These are phyloP conservation scores for Sistotremastrum niveocremeum DNA, from an alignment of 768 basidiomycete species.

Conservation along the genomic window DNA sequence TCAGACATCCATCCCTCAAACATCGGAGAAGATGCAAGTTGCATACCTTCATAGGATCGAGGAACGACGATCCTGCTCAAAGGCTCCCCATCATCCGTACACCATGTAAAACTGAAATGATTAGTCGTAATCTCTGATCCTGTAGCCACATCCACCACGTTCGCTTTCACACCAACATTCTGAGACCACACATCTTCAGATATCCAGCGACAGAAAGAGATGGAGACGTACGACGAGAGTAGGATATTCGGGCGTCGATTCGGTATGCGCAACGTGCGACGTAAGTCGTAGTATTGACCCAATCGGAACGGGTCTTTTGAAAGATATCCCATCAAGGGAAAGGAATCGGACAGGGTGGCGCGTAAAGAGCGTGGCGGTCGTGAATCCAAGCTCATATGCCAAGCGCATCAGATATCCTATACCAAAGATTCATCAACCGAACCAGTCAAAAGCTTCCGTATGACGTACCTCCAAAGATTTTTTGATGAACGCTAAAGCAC, in stretches of 20 bases:
- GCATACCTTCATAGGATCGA: conserved; percentile 53
- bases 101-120: conserved; percentile 68
- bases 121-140: conserved; percentile 57
- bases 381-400: conserved; percentile 69
- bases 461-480: conserved; percentile 59
- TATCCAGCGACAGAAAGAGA: neutral
- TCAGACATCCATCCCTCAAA: conserved; percentile 11
- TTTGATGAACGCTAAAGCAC: conserved; percentile 52
- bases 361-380: conserved; percentile 58
- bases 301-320: conserved; percentile 70
- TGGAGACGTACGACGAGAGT: conserved; percentile 41
- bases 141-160: conserved; percentile 55
- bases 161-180: conserved; percentile 61
- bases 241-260: conserved; percentile 33
- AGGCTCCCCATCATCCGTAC: conserved; percentile 26
- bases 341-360: conserved; percentile 52
- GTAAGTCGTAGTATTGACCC: conserved; percentile 67
- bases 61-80: conserved; percentile 42
- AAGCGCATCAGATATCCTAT: conserved; percentile 45
- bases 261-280: conserved; percentile 53
- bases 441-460: neutral
- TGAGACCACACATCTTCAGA: conserved; percentile 17
- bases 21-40: conserved; percentile 4
- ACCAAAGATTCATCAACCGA: neutral
- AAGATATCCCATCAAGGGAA: conserved; percentile 68